A percentile compares a stretch with the other conserved stretches of the same genome.
Evolutionary conservation across 2,329 filamentous ascomycete genomes (phyloP).

Genomic region (Neopestalotiopsis clavispora): DNA sequence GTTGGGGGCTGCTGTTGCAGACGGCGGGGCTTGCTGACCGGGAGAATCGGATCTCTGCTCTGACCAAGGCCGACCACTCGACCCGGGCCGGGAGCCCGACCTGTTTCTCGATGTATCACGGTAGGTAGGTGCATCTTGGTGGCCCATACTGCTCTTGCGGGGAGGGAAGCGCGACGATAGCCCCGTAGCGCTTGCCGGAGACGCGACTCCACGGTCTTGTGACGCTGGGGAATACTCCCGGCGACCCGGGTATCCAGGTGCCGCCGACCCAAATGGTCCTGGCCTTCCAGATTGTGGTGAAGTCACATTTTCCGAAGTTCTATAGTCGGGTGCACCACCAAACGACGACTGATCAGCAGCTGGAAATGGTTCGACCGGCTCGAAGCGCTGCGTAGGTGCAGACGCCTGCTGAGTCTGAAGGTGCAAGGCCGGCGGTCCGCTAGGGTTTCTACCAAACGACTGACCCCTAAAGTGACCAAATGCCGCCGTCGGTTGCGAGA

Average conservation of each 20-base stretch:
- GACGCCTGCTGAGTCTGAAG: constrained; percentile 33
- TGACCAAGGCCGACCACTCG: constrained; percentile 34
- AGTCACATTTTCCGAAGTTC: constrained; percentile 24
- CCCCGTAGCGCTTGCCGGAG: constrained; percentile 32
- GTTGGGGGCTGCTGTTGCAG: constrained; percentile 39
- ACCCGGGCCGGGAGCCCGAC: constrained; percentile 35
- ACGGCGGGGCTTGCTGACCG: constrained; percentile 34
- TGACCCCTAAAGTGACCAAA: constrained; percentile 24
- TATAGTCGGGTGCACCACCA: constrained; percentile 21
- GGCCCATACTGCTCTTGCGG: constrained; percentile 66
- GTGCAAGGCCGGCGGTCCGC: constrained; percentile 35
- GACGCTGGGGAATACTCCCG: constrained; percentile 22
- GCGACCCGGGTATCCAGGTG: constrained; percentile 17
- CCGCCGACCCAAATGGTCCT: constrained; percentile 3
- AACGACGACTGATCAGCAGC: constrained; percentile 18
- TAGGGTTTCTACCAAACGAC: constrained; percentile 28
- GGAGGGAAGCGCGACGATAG: constrained; percentile 56
- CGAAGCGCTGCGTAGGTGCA: constrained; percentile 11
- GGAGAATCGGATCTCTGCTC: constrained; percentile 47
- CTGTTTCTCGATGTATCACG: constrained; percentile 22
- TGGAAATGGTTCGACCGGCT: constrained; percentile 18
- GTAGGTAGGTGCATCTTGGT: constrained; percentile 41
- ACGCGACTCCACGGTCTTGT: constrained; percentile 27
- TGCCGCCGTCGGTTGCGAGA: constrained; percentile 29
- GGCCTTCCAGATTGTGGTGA: constrained; percentile 24